A percentile compares a stretch with the other conserved stretches of the same genome.
phyloP scores from a whole-genome alignment of 75 land plant species.

The Chamaecyparis obtusa region DNA sequence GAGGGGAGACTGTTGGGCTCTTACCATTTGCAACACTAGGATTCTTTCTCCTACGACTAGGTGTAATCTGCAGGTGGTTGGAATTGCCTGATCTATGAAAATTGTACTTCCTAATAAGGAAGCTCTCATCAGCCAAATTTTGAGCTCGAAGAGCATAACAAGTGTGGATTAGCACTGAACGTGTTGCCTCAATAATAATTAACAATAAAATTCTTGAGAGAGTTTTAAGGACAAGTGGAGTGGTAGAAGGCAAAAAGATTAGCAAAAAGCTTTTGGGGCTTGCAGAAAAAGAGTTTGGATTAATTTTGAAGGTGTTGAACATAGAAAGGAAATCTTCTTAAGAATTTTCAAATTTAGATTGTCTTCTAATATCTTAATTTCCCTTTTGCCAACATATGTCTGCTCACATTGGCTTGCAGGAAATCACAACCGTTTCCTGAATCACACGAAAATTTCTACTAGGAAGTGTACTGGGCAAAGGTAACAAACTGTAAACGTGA shows the following conservation, averaged over 20 bases:
- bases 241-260: neutral
- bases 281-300: neutral
- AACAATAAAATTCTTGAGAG: neutral
- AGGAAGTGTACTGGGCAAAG: neutral
- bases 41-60: neutral
- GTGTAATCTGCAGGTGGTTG: neutral
- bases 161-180: neutral
- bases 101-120: neutral
- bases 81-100: neutral
- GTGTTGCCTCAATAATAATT: neutral
- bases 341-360: neutral
- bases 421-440: neutral
- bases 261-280: neutral
- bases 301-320: neutral
- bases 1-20: neutral
- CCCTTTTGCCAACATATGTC: neutral
- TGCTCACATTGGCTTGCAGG: neutral
- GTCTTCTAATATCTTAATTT: neutral
- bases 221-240: neutral
- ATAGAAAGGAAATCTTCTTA: neutral
- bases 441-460: neutral
- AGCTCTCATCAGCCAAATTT: neutral
- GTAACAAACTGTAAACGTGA: neutral
- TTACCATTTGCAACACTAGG: neutral
- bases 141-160: neutral